phyloP scores from a whole-genome alignment of 2,329 filamentous ascomycete species.

The Diaporthe ilicicola region DNA sequence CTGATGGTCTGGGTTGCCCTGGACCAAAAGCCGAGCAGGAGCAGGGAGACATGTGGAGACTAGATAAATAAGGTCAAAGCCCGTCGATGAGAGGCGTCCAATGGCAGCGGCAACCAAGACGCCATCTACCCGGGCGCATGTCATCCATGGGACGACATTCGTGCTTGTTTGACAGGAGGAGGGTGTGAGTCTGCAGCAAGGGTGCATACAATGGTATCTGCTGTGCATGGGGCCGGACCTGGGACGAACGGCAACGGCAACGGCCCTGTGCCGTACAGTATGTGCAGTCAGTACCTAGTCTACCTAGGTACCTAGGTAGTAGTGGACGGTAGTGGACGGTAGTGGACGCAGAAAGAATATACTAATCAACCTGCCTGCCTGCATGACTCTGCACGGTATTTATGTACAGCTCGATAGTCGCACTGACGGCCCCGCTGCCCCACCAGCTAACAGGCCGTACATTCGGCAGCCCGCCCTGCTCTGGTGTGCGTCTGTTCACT shows the following conservation, averaged over 20 bases:
- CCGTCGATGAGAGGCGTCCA: conserved; percentile 14
- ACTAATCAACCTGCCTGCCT: too few species aligned
- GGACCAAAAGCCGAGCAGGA: conserved; percentile 6
- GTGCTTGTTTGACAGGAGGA: background rate
- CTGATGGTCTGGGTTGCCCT: background rate
- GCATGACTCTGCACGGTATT: background rate
- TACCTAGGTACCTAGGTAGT: too few species aligned
- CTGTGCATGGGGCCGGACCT: background rate
- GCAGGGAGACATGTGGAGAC: background rate
- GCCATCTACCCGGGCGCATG: background rate
- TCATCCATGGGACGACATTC: background rate
- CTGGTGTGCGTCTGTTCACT: background rate
- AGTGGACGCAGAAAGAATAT: too few species aligned
- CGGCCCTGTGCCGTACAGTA: too few species aligned
- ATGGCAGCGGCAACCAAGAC: background rate
- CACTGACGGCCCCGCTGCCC: too few species aligned
- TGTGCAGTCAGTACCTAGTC: too few species aligned
- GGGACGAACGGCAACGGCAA: conserved; percentile 9
- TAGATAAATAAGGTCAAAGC: conserved; percentile 24
- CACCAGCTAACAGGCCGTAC: background rate
- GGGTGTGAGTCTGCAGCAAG: background rate
- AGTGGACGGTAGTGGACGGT: too few species aligned
- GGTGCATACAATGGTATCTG: background rate
- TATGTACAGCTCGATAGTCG: background rate
- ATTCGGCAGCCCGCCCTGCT: background rate